Evolutionary conservation across 2,329 filamentous ascomycete species (phyloP), one percentile per base, ranked within the genome.

Genomic region (Arthrobotrys pseudoclavata): DNA sequence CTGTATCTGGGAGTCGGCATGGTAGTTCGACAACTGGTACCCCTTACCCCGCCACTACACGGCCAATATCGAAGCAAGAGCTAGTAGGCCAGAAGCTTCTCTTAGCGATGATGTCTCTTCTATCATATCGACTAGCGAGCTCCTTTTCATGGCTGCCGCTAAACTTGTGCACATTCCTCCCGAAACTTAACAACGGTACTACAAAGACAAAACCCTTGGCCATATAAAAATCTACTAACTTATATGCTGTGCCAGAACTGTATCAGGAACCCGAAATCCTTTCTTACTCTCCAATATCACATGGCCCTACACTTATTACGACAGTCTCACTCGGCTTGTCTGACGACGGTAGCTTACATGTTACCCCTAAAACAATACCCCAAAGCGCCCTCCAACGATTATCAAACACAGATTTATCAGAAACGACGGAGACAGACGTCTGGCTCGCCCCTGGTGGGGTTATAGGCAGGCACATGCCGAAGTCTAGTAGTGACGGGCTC

Each of bases 361-460:
- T 78, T 37, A 47, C 60, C 18, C 74, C 74, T 9, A 71, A 71
- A 24, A 78, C 74, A 53, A 55, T 61, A 42, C 20, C 52, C 5
- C 74, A 78, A 50, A 55, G 24, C 20, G 74, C 67, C 10, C 37
- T 71, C 0, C 72, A 67, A 47, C 60, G 50, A 29, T 47, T 70
- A 18, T 66, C 57, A 2, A 68, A 37, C 18, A 45, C 20, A 7
- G 24, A 37, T 6, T 47, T 61, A 42, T 53, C 64, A 57, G 72
- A 70, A 24, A 66, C 48, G 6, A 29, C 34, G 0, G 67, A 71
- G 24, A 50, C 53, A 24, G 74, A 78, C 20, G 74, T 78, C 22
- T 78, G 74, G 74, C 61, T 78, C 3, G 74, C 74, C 7, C 74
- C 74, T 15, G 61, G 67, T 24, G 74, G 74, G 9, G 71, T 72